Evolutionary conservation across 768 basidiomycete species (phyloP).

Genomic region (Rhodotorula babjevae): DNA sequence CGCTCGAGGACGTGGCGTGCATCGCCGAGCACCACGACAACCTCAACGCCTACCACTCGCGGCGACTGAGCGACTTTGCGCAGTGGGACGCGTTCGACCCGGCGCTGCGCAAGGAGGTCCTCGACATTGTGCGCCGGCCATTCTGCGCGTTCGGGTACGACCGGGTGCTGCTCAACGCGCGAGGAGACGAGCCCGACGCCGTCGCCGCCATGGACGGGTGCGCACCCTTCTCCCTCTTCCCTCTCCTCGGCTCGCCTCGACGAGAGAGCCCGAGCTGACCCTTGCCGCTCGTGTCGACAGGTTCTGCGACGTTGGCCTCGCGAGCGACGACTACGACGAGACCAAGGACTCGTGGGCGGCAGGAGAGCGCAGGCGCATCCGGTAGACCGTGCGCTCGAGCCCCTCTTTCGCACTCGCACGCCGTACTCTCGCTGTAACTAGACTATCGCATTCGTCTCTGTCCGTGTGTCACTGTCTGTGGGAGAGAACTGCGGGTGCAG

Average conservation of each 20-base stretch:
- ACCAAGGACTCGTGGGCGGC: neutral
- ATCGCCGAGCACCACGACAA: conserved; percentile 30
- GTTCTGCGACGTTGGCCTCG: conserved; percentile 20
- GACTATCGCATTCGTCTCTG: too few relatives aligned
- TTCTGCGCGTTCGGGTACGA: conserved; percentile 34
- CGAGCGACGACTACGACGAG: conserved; percentile 10
- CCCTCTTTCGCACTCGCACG: too few relatives aligned
- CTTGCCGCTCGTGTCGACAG: neutral
- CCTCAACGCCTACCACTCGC: conserved; percentile 31
- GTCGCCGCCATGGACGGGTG: conserved; percentile 5
- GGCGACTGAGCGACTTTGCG: conserved; percentile 24
- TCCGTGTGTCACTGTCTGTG: too few relatives aligned
- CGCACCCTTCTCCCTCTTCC: neutral
- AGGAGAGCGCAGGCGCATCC: neutral
- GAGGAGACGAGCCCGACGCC: conserved; percentile 2
- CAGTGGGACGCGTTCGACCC: conserved; percentile 28
- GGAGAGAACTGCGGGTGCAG: too few relatives aligned
- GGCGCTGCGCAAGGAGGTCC: conserved; percentile 13
- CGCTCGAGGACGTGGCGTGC: conserved; percentile 26
- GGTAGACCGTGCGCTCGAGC: neutral
- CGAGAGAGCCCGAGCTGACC: too few relatives aligned
- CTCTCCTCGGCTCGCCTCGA: too few relatives aligned
- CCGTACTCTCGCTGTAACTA: too few relatives aligned
- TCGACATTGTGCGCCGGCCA: conserved; percentile 23
- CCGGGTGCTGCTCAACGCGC: conserved; percentile 11